A percentile compares a stretch with the other conserved stretches of the same genome.
phyloP scores from a whole-genome alignment of 192 early-diverging fungal species.

The Umbelopsis ramanniana region DNA sequence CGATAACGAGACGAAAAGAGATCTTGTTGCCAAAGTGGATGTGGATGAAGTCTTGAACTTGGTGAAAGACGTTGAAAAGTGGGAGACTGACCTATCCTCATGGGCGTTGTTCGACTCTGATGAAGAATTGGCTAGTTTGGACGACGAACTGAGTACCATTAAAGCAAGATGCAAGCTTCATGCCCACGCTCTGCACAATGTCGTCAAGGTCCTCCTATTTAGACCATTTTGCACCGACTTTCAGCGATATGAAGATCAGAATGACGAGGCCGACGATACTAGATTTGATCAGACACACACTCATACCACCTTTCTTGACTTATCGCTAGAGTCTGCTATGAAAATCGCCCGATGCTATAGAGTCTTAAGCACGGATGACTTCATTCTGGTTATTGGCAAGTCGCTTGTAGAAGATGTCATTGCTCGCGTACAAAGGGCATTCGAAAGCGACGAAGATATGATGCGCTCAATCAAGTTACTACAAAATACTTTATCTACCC shows the following conservation, averaged over 20 bases:
- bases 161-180: conserved; percentile 16
- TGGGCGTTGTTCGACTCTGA: conserved; percentile 16
- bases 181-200: conserved; percentile 36
- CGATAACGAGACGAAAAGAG: background rate
- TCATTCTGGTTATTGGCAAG: background rate
- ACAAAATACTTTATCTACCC: conserved; percentile 10
- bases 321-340: conserved; percentile 31
- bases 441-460: conserved; percentile 39
- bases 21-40: conserved; percentile 34
- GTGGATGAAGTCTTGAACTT: conserved; percentile 39
- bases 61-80: conserved; percentile 37
- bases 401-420: conserved; percentile 33
- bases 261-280: background rate
- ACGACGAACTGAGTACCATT: background rate
- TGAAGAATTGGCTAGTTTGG: background rate
- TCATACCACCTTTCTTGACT: conserved; percentile 40
- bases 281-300: conserved; percentile 37
- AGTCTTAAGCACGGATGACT: background rate
- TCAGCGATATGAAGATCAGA: background rate
- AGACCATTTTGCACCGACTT: conserved; percentile 38
- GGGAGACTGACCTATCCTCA: conserved; percentile 31
- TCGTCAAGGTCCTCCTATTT: conserved; percentile 34
- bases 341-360: conserved; percentile 26
- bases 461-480: conserved; percentile 6
- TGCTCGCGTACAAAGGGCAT: conserved; percentile 28